Evolutionary conservation across 1,139 yeast species (phyloP).

Genomic region (Lodderomyces theae): DNA sequence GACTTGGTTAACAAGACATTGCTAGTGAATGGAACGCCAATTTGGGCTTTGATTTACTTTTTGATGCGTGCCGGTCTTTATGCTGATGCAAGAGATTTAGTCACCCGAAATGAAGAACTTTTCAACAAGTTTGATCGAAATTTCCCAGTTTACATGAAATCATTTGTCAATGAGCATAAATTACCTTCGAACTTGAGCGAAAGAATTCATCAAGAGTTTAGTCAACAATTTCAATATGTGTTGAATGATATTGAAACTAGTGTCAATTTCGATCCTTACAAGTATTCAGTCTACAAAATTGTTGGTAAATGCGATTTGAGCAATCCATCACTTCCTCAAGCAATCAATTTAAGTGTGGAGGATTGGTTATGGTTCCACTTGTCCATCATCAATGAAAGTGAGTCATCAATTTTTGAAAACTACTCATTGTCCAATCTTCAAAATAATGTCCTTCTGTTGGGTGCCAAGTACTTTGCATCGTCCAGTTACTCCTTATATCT

Average conservation of each 20-base stretch:
- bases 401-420: conserved; percentile 55
- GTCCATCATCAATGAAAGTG: conserved; percentile 61
- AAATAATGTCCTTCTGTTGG: conserved; percentile 65
- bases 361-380: conserved; percentile 98
- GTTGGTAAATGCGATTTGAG: conserved; percentile 87
- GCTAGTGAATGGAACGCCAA: conserved; percentile 73
- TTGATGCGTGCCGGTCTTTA: conserved; percentile 79
- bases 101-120: conserved; percentile 37
- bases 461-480: conserved; percentile 63
- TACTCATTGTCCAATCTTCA: conserved; percentile 77
- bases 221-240: conserved; percentile 74
- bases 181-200: conserved; percentile 69
- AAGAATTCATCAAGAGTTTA: conserved; percentile 75
- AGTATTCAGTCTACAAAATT: conserved; percentile 85
- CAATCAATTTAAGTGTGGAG: conserved; percentile 76
- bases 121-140: conserved; percentile 83
- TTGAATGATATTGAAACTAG: conserved; percentile 46
- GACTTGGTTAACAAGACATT: conserved; percentile 35
- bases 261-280: conserved; percentile 75
- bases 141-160: conserved; percentile 76
- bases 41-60: conserved; percentile 90
- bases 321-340: conserved; percentile 69
- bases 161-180: conserved; percentile 61
- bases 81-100: conserved; percentile 63
- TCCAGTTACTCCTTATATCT: conserved; percentile 68